These are phyloP conservation scores for Lactarius evosmus DNA, from an alignment of 768 basidiomycete species.

Conservation along the genomic window DNA sequence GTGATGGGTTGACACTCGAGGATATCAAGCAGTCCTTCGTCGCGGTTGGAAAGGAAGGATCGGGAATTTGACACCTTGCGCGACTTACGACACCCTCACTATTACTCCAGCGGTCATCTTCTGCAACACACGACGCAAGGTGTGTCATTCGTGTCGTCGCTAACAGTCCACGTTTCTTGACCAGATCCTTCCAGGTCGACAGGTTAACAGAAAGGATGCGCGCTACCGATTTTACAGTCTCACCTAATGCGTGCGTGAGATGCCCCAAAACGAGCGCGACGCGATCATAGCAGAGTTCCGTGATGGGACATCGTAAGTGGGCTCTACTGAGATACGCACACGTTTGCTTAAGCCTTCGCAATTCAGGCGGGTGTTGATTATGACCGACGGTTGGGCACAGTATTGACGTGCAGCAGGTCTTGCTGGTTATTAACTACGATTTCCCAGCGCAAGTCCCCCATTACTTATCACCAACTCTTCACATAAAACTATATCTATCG, in stretches of 20 bases:
- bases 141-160: too few relatives aligned
- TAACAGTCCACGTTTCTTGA: too few relatives aligned
- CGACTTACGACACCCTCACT: slow-evolving; percentile 95
- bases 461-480: slow-evolving; percentile 14
- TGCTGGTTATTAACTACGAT: slow-evolving; percentile 96
- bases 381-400: too few relatives aligned
- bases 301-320: slow-evolving; percentile 78
- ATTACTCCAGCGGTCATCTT: slow-evolving; percentile 99
- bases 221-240: too few relatives aligned
- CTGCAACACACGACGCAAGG: too few relatives aligned
- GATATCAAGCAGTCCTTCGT: slow-evolving; percentile 97
- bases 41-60: slow-evolving; percentile 98
- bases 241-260: slow-evolving; percentile 94
- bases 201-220: slow-evolving; percentile 99
- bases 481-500: slow-evolving; percentile 96
- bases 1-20: too few relatives aligned
- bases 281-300: slow-evolving; percentile 98
- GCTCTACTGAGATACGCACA: slow-evolving; percentile 24
- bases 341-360: too few relatives aligned
- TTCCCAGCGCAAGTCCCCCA: slow-evolving; percentile 69
- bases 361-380: too few relatives aligned
- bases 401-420: too few relatives aligned
- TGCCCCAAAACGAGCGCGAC: slow-evolving; percentile 92
- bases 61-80: slow-evolving; percentile 99
- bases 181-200: slow-evolving; percentile 62